These are phyloP conservation scores for Trametes cubensis DNA, from an alignment of 768 basidiomycete species.

Conservation along the genomic window DNA sequence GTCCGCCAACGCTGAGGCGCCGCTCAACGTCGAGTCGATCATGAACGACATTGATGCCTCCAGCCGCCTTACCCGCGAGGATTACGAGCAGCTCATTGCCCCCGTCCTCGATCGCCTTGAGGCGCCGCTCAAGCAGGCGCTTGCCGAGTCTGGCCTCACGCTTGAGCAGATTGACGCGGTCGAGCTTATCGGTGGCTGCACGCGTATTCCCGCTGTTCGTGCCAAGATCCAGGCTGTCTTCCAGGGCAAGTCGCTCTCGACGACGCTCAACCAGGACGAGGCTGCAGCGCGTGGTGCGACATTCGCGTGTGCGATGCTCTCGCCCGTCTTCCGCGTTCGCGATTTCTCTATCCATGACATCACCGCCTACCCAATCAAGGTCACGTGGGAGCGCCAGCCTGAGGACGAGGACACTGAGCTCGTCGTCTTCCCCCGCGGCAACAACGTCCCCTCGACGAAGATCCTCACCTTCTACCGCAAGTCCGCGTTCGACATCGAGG, in stretches of 20 bases:
- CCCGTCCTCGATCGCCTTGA: slow-evolving; percentile 77
- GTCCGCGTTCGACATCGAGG: slow-evolving; percentile 86
- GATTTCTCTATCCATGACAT: slow-evolving; percentile 92
- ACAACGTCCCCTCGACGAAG: slow-evolving; percentile 90
- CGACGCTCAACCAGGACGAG: slow-evolving; percentile 98
- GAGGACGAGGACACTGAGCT: slow-evolving; percentile 91
- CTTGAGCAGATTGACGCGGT: slow-evolving; percentile 86
- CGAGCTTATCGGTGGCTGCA: slow-evolving; percentile 92
- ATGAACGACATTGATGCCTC: slow-evolving; percentile 95
- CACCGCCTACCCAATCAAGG: slow-evolving; percentile 85
- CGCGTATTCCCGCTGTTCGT: slow-evolving; percentile 92
- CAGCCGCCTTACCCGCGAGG: slow-evolving; percentile 81
- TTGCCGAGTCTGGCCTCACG: slow-evolving; percentile 78
- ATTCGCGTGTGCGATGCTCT: slow-evolving; percentile 95
- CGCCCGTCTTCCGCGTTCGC: slow-evolving; percentile 96
- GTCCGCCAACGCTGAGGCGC: slow-evolving; percentile 88
- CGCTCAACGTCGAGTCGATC: slow-evolving; percentile 93
- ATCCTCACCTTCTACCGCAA: slow-evolving; percentile 93
- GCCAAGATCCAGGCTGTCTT: slow-evolving; percentile 83
- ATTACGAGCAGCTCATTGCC: slow-evolving; percentile 77
- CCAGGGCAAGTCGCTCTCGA: slow-evolving; percentile 78
- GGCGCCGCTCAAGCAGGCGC: slow-evolving; percentile 73
- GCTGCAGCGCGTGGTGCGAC: slow-evolving; percentile 95
- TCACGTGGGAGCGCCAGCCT: slow-evolving; percentile 78
- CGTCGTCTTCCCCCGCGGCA: slow-evolving; percentile 84